Percentiles rank a stretch among this genome's conserved stretches.
These are phyloP conservation scores for Leptosphaerulina australis DNA, from an alignment of 2,329 filamentous ascomycete genomes.

Conservation along the genomic window DNA sequence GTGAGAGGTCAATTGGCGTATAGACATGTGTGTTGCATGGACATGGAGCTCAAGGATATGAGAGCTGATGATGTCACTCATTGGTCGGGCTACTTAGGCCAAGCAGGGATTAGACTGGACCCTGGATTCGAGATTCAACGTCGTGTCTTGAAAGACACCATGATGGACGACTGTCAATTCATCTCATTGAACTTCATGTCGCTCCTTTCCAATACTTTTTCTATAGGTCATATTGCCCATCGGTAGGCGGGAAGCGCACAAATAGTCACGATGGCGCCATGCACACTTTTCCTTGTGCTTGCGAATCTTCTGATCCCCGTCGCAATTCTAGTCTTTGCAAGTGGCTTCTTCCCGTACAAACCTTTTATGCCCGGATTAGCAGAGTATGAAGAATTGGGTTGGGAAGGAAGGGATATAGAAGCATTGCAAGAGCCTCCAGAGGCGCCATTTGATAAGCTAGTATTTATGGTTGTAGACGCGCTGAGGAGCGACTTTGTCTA, in stretches of 20 bases:
- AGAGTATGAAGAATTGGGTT: slow-evolving; percentile 63
- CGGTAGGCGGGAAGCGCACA: background rate
- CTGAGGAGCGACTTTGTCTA: slow-evolving; percentile 92
- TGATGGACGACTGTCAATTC: slow-evolving; percentile 24
- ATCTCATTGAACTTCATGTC: slow-evolving; percentile 13
- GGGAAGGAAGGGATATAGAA: slow-evolving; percentile 48
- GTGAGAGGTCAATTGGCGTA: slow-evolving; percentile 8
- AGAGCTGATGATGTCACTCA: slow-evolving; percentile 44
- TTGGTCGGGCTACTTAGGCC: slow-evolving; percentile 23
- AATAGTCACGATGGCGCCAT: slow-evolving; percentile 31
- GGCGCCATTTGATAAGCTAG: slow-evolving; percentile 81
- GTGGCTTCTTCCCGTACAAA: slow-evolving; percentile 97
- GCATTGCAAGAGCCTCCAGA: slow-evolving; percentile 55
- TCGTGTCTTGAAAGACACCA: slow-evolving; percentile 29
- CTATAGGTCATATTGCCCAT: slow-evolving; percentile 1
- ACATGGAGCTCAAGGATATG: background rate
- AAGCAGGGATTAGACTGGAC: slow-evolving; percentile 33
- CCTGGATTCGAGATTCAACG: slow-evolving; percentile 33
- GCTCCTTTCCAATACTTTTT: slow-evolving; percentile 15
- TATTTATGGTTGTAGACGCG: slow-evolving; percentile 99
- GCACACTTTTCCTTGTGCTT: slow-evolving; percentile 58
- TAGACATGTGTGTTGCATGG: slow-evolving; percentile 7
- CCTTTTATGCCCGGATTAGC: slow-evolving; percentile 88
- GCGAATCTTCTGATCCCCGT: slow-evolving; percentile 80
- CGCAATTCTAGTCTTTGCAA: slow-evolving; percentile 73